Base-by-base conservation (phyloP, 2,329 filamentous ascomycete species). In the Nannizziopsis barbatae region DNA sequence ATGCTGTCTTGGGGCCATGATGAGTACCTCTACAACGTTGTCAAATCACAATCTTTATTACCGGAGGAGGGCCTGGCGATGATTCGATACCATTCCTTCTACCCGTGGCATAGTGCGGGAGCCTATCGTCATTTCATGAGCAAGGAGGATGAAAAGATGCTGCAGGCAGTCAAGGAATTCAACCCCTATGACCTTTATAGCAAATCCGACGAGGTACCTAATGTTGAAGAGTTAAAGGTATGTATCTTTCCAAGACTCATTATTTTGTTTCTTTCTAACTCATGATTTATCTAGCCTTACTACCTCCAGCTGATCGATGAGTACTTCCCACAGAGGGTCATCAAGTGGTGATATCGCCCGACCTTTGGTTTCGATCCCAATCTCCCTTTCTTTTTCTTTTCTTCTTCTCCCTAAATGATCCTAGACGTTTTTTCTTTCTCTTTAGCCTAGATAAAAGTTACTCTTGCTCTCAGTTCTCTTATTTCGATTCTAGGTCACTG, bases 11-110 rank as follows among this genome's bases (percentile, higher is more conserved):
- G 88, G 87, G 88, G 88, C 12, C 66, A 69, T 44, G 66, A 69
- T 39, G 66, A 69, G 55, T 69, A 69, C 49, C 60, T 69, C 33
- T 95, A 94, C 72, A 81, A 87, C 60, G 81, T 94, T 52, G 80
- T 85, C 67, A 88, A 87, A 72, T 82, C 84, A 54, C 87, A 94
- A 72, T 83, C 77, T 42, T 83, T 72, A 0, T 74, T 95, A 38
- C 88, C 88, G 0, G 74, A 76, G 41, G 87, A 94, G 74, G 84
- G 83, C 0, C 75, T 95, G 9, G 88, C 87, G 52, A 94, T 95
- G 86, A 92, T 95, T 64, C 75, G 88, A 49, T 94, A 93, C 69
- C 88, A 95, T 70, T 86, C 81, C 5, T 94, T 94, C 70, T 95
- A 95, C 68, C 83, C 88, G 12, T 95, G 87, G 88, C 88, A 94